Base-by-base conservation (phyloP, 495 filamentous ascomycete species). In the Penicillium antarcticum region DNA sequence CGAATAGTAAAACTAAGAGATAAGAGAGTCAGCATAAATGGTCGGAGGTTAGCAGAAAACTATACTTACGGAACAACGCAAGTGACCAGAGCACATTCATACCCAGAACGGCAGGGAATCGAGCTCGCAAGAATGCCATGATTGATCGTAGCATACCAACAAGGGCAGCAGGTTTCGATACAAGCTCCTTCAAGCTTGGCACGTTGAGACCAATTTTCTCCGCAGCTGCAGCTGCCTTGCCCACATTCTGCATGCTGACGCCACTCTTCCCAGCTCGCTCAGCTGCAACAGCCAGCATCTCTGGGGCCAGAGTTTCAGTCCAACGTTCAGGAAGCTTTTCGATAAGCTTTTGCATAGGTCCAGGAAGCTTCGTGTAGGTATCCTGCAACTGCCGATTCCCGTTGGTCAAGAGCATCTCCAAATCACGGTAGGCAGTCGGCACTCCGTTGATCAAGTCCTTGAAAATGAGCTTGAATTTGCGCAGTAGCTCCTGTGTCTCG, bases 361-460 rank as follows among this genome's bases (percentile, higher is more conserved):
- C 67, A 1, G 92, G 92, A n/a, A 97, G 80, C 44, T 83, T 74
- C 9, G 85, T 81, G 71, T 86, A 97, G 33, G 85, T 85, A 50
- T 87, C 80, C 54, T 86, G 80, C 1, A 97, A 73, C 48, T 87
- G 81, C 36, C 80, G 80, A 59, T 94, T 88, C 17, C 83, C 86
- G 62, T 89, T 87, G 12, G 87, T 89, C 29, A 98, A 76, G 13
- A 98, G 84, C 57, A 78, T 72, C 23, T 89, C 82, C 10, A 98
- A 84, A 69, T 98, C 94, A 61, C 86, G 80, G 64, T 95, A 96
- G 12, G 94, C 94, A 1, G 92, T 95, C 19, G 92, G 92, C 6
- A 88, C 92, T 45, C 92, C 92, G 65, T 89, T 92, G 49, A 89
- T 78, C n/a, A 96, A 73, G 66, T 97, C 92, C 60, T 90, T 92